A percentile compares a stretch with the other conserved stretches of the same genome.
Conservation (phyloP, 495 filamentous ascomycete species). For the Penicillium robsamsonii region DNA sequence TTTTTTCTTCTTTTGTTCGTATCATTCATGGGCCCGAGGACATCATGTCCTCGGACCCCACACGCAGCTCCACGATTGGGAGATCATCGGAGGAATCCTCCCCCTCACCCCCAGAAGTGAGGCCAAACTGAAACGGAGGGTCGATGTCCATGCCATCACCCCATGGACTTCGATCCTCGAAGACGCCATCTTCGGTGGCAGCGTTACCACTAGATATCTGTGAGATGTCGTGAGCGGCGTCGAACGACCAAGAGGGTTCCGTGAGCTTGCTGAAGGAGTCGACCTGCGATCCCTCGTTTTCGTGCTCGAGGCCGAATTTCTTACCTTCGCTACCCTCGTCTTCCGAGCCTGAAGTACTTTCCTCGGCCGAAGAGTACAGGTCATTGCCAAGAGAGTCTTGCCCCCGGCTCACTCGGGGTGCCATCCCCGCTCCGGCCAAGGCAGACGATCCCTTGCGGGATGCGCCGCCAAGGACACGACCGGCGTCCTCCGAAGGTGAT, state of each 20-base stretch:
- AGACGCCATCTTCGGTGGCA: conserved; percentile 29
- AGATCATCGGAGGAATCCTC: conserved; percentile 43
- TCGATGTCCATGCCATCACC: conserved; percentile 38
- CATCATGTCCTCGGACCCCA: conserved; percentile 40
- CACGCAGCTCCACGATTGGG: conserved; percentile 46
- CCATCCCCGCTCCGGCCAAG: conserved; percentile 71
- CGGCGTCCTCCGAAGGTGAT: conserved; percentile 76
- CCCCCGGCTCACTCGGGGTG: conserved; percentile 60
- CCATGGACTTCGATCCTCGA: conserved; percentile 35
- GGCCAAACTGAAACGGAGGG: conserved; percentile 11
- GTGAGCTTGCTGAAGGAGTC: conserved; percentile 26
- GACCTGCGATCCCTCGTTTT: conserved; percentile 14
- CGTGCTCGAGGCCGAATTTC: conserved; percentile 28
- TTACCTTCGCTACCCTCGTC: conserved; percentile 28
- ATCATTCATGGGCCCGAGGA: conserved; percentile 22
- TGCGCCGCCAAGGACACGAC: conserved; percentile 78
- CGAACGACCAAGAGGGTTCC: conserved; percentile 40
- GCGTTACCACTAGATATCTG: conserved; percentile 35
- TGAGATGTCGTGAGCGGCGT: conserved; percentile 34
- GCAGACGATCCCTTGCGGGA: conserved; percentile 82
- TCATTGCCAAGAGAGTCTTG: conserved; percentile 34
- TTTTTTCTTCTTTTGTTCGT: background rate
- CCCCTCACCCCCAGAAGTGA: conserved; percentile 13
- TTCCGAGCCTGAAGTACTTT: conserved; percentile 6
- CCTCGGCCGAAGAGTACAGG: conserved; percentile 10